These are phyloP conservation scores for Moniliophthora roreri DNA, from an alignment of 1,284 basidiomycete genomes.

Conservation along the genomic window DNA sequence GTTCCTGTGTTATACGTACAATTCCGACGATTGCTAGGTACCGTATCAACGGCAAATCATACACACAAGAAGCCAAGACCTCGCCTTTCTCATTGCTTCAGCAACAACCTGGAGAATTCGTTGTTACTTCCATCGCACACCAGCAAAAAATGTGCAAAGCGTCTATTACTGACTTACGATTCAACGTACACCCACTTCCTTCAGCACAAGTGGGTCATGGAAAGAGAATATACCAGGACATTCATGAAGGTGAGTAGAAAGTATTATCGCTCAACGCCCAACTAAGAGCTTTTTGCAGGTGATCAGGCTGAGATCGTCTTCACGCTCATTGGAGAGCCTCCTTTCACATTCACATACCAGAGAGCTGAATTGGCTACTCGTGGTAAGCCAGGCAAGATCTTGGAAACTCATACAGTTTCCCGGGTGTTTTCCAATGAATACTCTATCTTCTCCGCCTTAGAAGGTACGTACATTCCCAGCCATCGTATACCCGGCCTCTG, in stretches of 20 bases:
- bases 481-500: not conserved
- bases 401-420: slow-evolving; percentile 88
- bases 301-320: slow-evolving; percentile 94
- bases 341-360: slow-evolving; percentile 95
- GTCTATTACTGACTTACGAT: slow-evolving; percentile 72
- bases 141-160: slow-evolving; percentile 89
- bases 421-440: slow-evolving; percentile 78
- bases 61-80: slow-evolving; percentile 73
- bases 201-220: slow-evolving; percentile 88
- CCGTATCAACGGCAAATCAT: slow-evolving; percentile 74
- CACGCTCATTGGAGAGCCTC: slow-evolving; percentile 85
- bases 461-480: slow-evolving; percentile 56
- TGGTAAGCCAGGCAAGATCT: slow-evolving; percentile 67
- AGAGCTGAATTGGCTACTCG: slow-evolving; percentile 66
- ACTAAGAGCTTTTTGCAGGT: slow-evolving; percentile 40
- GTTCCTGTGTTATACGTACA: slow-evolving; percentile 7
- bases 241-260: slow-evolving; percentile 72
- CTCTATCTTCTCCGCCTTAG: slow-evolving; percentile 84
- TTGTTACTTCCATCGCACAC: slow-evolving; percentile 85
- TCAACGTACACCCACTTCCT: slow-evolving; percentile 82
- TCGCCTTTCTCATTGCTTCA: slow-evolving; percentile 85
- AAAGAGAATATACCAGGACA: slow-evolving; percentile 77
- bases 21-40: slow-evolving; percentile 50
- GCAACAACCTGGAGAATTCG: slow-evolving; percentile 80
- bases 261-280: not conserved